These are phyloP conservation scores for Entomortierella chlamydospora DNA, from an alignment of 192 early-diverging fungal species.

Conservation along the genomic window DNA sequence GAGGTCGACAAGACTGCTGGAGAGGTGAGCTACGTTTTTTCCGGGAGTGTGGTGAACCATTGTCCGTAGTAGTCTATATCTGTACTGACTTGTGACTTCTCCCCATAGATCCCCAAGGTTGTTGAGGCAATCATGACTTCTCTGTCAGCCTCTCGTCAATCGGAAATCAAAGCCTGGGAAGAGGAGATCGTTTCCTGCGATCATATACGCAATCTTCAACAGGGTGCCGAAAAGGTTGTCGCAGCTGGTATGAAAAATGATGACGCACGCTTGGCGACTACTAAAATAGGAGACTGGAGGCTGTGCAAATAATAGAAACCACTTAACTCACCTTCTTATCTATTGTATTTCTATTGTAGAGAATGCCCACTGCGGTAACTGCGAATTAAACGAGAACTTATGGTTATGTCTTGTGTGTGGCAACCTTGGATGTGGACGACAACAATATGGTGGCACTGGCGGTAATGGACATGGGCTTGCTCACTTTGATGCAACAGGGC, in stretches of 20 bases:
- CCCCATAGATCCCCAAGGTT: constrained; percentile 66
- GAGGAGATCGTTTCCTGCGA: constrained; percentile 84
- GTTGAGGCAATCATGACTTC: constrained; percentile 80
- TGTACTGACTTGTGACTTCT: not conserved
- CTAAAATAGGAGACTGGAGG: not conserved
- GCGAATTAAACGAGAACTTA: constrained; percentile 92
- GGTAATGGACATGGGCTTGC: constrained; percentile 94
- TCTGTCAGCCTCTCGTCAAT: constrained; percentile 83
- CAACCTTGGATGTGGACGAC: constrained; percentile 92
- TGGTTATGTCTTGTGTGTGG: constrained; percentile 98
- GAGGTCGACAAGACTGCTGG: constrained; percentile 67
- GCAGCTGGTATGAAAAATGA: constrained; percentile 49
- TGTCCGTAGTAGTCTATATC: too few relatives aligned
- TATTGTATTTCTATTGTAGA: constrained; percentile 17
- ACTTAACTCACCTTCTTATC: not conserved
- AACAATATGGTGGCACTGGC: constrained; percentile 91
- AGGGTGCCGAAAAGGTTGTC: constrained; percentile 65
- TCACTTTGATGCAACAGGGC: constrained; percentile 85
- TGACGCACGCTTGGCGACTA: not conserved
- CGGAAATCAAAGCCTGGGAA: constrained; percentile 95
- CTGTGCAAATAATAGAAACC: not conserved
- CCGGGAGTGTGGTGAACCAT: too few relatives aligned
- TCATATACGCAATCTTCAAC: constrained; percentile 79
- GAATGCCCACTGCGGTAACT: constrained; percentile 80
- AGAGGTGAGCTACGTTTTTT: constrained; percentile 56